Conservation (phyloP, 306 rosid species). For the Pyrus bretschneideri region DNA sequence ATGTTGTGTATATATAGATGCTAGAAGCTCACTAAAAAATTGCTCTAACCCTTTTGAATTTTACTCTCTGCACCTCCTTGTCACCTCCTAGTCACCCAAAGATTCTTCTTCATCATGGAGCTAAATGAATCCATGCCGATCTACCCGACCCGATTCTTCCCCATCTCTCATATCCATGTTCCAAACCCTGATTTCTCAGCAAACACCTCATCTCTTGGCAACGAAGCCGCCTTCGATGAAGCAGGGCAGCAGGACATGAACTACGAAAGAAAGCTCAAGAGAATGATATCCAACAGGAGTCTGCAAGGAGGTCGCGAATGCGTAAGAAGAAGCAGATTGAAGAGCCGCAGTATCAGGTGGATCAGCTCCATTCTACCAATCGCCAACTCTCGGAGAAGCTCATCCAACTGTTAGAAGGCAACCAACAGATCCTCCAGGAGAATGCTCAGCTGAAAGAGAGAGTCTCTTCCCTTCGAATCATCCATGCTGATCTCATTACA, state of each 20-base stretch:
- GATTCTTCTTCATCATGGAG: slow-evolving; percentile 8
- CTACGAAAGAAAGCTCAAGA: slow-evolving; percentile 26
- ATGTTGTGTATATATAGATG: background rate
- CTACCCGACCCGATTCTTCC: slow-evolving; percentile 3
- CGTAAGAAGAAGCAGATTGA: slow-evolving; percentile 38
- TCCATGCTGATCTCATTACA: slow-evolving; percentile 23
- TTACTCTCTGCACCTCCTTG: slow-evolving; percentile 5
- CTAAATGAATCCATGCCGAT: slow-evolving; percentile 11
- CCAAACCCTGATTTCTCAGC: slow-evolving; percentile 18
- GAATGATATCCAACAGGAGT: slow-evolving; percentile 43
- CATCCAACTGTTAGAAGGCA: slow-evolving; percentile 31
- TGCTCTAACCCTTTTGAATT: background rate
- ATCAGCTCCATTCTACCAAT: slow-evolving; percentile 28
- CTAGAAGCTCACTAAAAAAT: background rate
- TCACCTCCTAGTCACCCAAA: background rate
- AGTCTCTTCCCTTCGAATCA: slow-evolving; percentile 34
- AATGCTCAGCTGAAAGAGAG: slow-evolving; percentile 42
- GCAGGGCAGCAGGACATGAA: background rate
- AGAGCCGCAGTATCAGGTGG: slow-evolving; percentile 29
- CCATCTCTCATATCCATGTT: slow-evolving; percentile 1
- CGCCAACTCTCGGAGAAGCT: slow-evolving; percentile 35
- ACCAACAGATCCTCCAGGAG: slow-evolving; percentile 39
- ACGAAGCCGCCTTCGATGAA: slow-evolving; percentile 13
- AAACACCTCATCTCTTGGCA: slow-evolving; percentile 13
- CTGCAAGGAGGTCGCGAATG: slow-evolving; percentile 32